phyloP scores from a whole-genome alignment of 2,329 filamentous ascomycete species.

The Pseudocercospora musae region DNA sequence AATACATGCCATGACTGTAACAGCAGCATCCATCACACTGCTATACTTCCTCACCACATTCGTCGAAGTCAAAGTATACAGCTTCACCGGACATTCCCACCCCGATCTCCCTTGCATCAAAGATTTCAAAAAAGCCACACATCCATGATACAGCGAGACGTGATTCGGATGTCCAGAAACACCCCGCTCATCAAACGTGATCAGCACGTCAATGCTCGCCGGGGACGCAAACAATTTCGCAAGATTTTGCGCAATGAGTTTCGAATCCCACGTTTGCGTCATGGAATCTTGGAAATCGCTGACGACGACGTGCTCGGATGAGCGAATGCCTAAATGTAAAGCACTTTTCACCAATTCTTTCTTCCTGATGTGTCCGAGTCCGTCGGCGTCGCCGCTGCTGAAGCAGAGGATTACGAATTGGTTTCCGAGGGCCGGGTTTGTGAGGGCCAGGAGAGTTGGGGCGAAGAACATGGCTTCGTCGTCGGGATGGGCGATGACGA shows the following conservation, averaged over 20 bases:
- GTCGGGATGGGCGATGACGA: slow-evolving; percentile 95
- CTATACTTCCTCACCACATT: slow-evolving; percentile 76
- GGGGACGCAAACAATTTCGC: slow-evolving; percentile 67
- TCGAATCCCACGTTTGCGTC: slow-evolving; percentile 70
- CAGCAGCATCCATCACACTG: slow-evolving; percentile 70
- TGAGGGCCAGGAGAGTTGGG: slow-evolving; percentile 81
- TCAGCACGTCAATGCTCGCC: slow-evolving; percentile 66
- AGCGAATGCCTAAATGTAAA: slow-evolving; percentile 68
- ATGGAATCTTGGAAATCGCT: slow-evolving; percentile 90
- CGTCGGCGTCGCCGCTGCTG: slow-evolving; percentile 85
- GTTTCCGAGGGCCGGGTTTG: slow-evolving; percentile 74
- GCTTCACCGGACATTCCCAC: slow-evolving; percentile 61
- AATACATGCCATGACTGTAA: slow-evolving; percentile 62
- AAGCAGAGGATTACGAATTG: slow-evolving; percentile 93
- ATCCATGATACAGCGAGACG: slow-evolving; percentile 80
- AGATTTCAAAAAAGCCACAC: slow-evolving; percentile 64
- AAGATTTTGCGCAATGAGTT: slow-evolving; percentile 67
- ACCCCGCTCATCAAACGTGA: slow-evolving; percentile 84
- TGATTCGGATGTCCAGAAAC: slow-evolving; percentile 92
- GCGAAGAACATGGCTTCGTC: slow-evolving; percentile 99
- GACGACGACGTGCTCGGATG: slow-evolving; percentile 78
- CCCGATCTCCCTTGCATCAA: slow-evolving; percentile 64
- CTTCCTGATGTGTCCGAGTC: slow-evolving; percentile 77
- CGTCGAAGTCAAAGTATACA: slow-evolving; percentile 80
- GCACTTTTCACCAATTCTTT: slow-evolving; percentile 81